Percentiles rank a stretch among this genome's conserved stretches.
phyloP scores from a whole-genome alignment of 176 grass and related monocot genomes.

The Neostapfia colusana region DNA sequence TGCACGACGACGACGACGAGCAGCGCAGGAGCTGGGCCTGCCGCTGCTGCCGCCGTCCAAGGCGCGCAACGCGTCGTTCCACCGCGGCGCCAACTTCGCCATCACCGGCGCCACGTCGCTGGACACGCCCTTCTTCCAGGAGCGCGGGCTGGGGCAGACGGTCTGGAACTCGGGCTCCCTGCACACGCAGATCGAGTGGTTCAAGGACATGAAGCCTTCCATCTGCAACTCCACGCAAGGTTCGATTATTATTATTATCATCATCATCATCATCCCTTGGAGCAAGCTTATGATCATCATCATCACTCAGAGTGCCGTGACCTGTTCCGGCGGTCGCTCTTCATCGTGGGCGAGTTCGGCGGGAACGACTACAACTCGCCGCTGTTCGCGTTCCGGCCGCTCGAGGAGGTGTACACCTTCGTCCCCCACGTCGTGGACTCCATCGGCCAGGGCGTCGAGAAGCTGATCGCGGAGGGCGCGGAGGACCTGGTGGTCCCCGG shows the following conservation, averaged over 20 bases:
- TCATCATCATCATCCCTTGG: too few relatives aligned
- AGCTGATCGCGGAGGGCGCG: conserved; percentile 73
- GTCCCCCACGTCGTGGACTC: conserved; percentile 65
- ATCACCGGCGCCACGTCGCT: conserved; percentile 80
- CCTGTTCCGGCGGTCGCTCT: conserved; percentile 72
- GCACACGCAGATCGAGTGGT: conserved; percentile 79
- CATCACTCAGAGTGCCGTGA: conserved; percentile 67
- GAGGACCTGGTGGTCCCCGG: conserved; percentile 86
- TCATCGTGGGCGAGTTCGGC: conserved; percentile 90
- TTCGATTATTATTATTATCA: background rate
- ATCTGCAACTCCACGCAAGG: conserved; percentile 67
- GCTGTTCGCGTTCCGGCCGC: conserved; percentile 64
- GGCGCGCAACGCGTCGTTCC: conserved; percentile 70
- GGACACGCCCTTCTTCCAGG: conserved; percentile 65
- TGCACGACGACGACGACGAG: background rate
- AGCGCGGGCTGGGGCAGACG: conserved; percentile 48
- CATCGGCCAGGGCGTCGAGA: conserved; percentile 63
- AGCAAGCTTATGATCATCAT: background rate
- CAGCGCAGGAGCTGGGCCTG: conserved; percentile 80
- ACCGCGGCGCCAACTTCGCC: conserved; percentile 81
- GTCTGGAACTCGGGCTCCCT: conserved; percentile 85
- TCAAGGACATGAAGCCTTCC: conserved; percentile 74
- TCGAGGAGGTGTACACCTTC: conserved; percentile 57
- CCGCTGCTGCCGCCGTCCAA: conserved; percentile 80
- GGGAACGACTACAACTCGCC: conserved; percentile 90